Evolutionary conservation across 31 red algal species (phyloP).

Genomic region (Porphyra umbilicalis): DNA sequence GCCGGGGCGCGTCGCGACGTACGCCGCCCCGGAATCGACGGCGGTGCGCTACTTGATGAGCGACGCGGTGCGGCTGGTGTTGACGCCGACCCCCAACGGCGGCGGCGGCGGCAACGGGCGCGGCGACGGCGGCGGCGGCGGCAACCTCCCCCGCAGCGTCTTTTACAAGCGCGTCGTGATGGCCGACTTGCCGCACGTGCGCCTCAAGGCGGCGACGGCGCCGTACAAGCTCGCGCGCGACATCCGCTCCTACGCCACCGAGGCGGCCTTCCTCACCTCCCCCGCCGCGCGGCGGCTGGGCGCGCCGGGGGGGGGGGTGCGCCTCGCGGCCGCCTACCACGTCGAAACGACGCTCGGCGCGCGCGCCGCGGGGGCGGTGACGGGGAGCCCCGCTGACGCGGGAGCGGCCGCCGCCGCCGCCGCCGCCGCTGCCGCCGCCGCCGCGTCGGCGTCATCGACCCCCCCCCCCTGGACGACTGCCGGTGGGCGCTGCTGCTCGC

Average conservation of each 20-base stretch:
- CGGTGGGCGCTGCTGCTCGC: slow-evolving; percentile 34
- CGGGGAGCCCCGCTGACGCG: slow-evolving; percentile 5
- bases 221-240: slow-evolving; percentile 39
- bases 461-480: slow-evolving; percentile 10
- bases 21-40: slow-evolving; percentile 18
- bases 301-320: neutral
- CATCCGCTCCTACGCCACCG: slow-evolving; percentile 31
- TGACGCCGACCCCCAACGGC: slow-evolving; percentile 9
- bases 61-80: slow-evolving; percentile 27
- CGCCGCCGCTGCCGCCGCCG: neutral
- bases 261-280: slow-evolving; percentile 36
- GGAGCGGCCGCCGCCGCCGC: slow-evolving; percentile 4
- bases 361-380: slow-evolving; percentile 8
- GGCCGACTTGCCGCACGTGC: slow-evolving; percentile 29
- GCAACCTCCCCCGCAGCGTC: slow-evolving; percentile 2
- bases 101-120: neutral
- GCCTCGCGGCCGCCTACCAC: neutral
- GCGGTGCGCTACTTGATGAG: slow-evolving; percentile 52
- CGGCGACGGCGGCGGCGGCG: neutral
- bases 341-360: neutral
- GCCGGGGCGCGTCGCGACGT: slow-evolving; percentile 6
- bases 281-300: too few relatives aligned
- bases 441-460: neutral
- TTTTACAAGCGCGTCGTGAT: slow-evolving; percentile 56
- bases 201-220: slow-evolving; percentile 31